Base-by-base conservation (phyloP, 139 green algal genomes). In the Haematococcus sp. region DNA sequence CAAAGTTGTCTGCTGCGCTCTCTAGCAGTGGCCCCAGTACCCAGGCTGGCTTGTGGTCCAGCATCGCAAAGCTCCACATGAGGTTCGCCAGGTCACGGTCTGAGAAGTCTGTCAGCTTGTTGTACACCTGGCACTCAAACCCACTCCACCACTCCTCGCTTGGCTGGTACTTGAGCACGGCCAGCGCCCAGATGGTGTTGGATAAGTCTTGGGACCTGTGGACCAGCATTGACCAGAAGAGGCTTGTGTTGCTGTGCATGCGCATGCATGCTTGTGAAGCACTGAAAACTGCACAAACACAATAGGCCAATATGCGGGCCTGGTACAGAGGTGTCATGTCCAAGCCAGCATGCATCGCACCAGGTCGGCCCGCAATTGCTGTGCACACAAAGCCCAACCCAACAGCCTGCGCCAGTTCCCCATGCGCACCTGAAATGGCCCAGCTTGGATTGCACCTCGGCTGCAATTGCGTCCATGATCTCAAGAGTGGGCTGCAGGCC, bases 131-230 rank as follows among this genome's bases (percentile, higher is more conserved):
- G 22, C 71, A 65, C 58, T 86, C 80, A 77, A 86, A 86, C 4
- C 73, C 68, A 20, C 68, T 61, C 80, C 80, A 86, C 80, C 80
- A 86, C 7, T n/a, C 4, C 16, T 25, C 30, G 16, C 70, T 75
- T 20, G 80, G 80, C 61, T 86, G 71, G 43, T 86, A 82, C 43
- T 77, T 82, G 5, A 86, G 68, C 44, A 81, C 76, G 1, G 75
- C 80, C 20, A 86, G 59, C 3, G 80, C 80, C 80, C 80, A 86
- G 32, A 86, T 54, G 32, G 76, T 86, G 70, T 86, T 86, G 34
- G 71, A 81, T 52, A 86, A 32, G 43, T 86, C 80, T 28, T 81
- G 80, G 1, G 68, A 78, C 33, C 80, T 85, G 75, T 31, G 32
- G n/a, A n/a, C n/a, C 17, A 17, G 16, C 22, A 58, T 20, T 17